Evolutionary conservation across 768 basidiomycete species (phyloP).

Genomic region (Tephrocybe sp.): DNA sequence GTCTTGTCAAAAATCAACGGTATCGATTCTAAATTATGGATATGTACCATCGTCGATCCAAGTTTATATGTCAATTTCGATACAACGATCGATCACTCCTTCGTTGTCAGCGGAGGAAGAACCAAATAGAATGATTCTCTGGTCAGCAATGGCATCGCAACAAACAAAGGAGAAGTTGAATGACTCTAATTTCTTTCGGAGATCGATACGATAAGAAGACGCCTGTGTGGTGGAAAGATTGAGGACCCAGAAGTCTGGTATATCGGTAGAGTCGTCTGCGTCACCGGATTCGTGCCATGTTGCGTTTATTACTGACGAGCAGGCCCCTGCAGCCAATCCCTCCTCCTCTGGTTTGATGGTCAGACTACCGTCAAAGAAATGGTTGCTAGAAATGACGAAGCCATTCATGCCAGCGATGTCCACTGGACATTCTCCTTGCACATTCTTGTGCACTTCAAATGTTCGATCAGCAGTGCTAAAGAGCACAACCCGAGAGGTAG

Average conservation of each 20-base stretch:
- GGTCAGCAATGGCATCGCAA: background rate
- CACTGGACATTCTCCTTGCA: background rate
- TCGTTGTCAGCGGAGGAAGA: background rate
- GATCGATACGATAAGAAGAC: background rate
- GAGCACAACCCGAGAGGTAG: slow-evolving; percentile 1
- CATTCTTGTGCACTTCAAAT: background rate
- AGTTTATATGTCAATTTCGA: background rate
- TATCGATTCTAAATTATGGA: no score
- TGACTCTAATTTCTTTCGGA: background rate
- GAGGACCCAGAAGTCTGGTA: background rate
- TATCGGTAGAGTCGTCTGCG: no score
- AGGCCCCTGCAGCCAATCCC: no score
- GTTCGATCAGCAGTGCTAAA: background rate
- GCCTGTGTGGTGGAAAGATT: slow-evolving; percentile 1
- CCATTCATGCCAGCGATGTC: slow-evolving; percentile 1
- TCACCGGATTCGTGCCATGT: no score
- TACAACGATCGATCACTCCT: slow-evolving; percentile 1
- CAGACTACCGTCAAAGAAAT: no score
- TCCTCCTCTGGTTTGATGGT: no score
- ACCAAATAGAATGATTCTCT: background rate
- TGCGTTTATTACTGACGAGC: no score
- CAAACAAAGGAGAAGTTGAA: background rate
- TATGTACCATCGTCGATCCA: no score
- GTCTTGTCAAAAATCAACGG: no score
- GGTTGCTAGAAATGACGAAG: background rate